Evolutionary conservation across 306 rosid species (phyloP).

Genomic region (Inga laurina): DNA sequence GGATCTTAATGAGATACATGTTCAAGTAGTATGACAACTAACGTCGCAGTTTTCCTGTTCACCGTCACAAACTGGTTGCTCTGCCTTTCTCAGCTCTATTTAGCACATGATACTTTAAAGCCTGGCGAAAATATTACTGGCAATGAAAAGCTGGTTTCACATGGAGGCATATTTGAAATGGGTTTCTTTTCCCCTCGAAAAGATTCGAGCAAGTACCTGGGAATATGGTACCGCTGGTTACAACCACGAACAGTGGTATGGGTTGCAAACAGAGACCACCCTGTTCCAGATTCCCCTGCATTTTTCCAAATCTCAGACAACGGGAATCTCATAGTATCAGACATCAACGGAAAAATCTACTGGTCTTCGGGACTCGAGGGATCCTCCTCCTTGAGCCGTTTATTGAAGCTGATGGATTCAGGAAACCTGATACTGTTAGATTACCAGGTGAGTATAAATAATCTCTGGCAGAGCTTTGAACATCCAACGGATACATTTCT

Average conservation of each 20-base stretch:
- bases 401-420: conserved; percentile 39
- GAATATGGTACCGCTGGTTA: conserved; percentile 35
- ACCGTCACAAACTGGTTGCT: neutral
- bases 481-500: conserved; percentile 59
- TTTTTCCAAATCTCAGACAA: conserved; percentile 23
- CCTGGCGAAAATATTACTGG: neutral
- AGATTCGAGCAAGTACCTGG: conserved; percentile 32
- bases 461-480: conserved; percentile 51
- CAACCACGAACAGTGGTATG: conserved; percentile 36
- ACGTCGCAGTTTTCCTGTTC: neutral
- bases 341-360: neutral
- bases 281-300: conserved; percentile 20
- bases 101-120: neutral
- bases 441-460: neutral
- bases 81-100: neutral
- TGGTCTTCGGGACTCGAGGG: conserved; percentile 17
- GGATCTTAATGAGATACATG: neutral
- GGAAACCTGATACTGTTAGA: conserved; percentile 46
- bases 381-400: neutral
- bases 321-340: conserved; percentile 39
- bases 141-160: conserved; percentile 35
- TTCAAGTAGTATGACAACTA: neutral
- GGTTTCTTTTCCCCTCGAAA: conserved; percentile 43
- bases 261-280: conserved; percentile 44
- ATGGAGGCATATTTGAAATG: conserved; percentile 23